Base-by-base conservation (phyloP, 768 basidiomycete genomes). In the Russula compacta region DNA sequence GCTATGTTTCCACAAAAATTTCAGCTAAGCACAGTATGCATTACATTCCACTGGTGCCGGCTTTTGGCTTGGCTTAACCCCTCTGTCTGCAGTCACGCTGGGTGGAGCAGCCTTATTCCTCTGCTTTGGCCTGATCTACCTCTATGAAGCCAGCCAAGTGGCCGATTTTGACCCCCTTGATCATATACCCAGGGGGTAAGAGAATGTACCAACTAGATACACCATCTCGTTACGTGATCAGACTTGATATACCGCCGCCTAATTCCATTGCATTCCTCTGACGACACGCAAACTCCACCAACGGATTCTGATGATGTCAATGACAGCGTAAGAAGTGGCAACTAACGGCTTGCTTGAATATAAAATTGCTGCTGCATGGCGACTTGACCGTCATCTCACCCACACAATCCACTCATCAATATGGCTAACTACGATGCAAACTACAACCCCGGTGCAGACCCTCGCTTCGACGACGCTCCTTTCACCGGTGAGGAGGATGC, bases 1-100 rank as follows among this genome's bases (percentile, higher is more conserved):
- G 92, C 17, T 97, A 88, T 70, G 76, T 98, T 35, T 93, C 94
- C 0, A 95, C 89, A 2, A 94, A 92, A 75, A 91, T 99, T 64
- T 94, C 92, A 17, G 90, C 97, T 50, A 98, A 95, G 73, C 87
- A 94, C 70, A 89, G 93, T 95, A 58, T 61, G 88, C 11, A 33
- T 50, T 33, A 35, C 33, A 36, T 53, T 51, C 32, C 40, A 21
- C 32, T 19, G 1, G 29, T 51, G 32, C 21, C 2, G 36, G 24
- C 24, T 29, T 48, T 17, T 17, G 17, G 11, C 55, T 32, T 32
- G 29, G 46, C 47, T 39, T 42, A 46, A 56, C 44, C 36, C n/a
- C 48, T 19, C 40, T n/a, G 24, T 55, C 39, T 17, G 8, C 50
- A 66, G 66, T 66, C 33, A 66, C 66, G 19, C 39, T 66, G 3